Percentiles rank a stretch among this genome's conserved stretches.
These are phyloP conservation scores for Arthrobotrys conoides DNA, from an alignment of 2,329 filamentous ascomycete genomes.

Conservation along the genomic window DNA sequence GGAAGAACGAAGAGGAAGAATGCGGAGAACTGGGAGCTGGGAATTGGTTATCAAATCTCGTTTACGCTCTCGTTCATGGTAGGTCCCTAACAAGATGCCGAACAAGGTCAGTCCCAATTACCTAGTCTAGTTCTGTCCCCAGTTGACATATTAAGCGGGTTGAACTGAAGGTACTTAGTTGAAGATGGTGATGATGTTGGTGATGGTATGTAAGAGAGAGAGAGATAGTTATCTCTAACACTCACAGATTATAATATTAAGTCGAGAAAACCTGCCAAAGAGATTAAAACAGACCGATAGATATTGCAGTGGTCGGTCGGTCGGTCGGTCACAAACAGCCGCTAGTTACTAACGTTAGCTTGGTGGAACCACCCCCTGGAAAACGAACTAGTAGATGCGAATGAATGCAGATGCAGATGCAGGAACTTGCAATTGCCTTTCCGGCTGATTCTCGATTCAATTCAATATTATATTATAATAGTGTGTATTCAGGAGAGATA, in stretches of 20 bases:
- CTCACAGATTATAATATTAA: too few relatives aligned
- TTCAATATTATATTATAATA: too few relatives aligned
- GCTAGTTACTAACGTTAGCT: too few relatives aligned
- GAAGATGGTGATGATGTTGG: neutral
- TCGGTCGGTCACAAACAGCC: constrained; percentile 17
- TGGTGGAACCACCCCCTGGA: constrained; percentile 35
- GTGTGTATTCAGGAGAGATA: constrained; percentile 20
- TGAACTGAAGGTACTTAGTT: neutral
- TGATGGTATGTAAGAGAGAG: neutral
- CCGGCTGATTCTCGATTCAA: constrained; percentile 27
- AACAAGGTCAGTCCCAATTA: neutral
- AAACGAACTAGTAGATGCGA: neutral
- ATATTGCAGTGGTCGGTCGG: constrained; percentile 10
- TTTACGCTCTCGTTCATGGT: constrained; percentile 33
- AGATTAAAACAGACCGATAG: constrained; percentile 25
- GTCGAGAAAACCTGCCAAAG: neutral
- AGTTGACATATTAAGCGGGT: neutral
- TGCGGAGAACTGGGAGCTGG: neutral
- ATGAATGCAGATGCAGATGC: constrained; percentile 15
- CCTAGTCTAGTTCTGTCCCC: neutral
- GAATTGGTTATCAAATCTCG: constrained; percentile 59
- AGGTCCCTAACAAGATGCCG: constrained; percentile 9
- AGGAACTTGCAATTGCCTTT: constrained; percentile 26
- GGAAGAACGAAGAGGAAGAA: constrained; percentile 12
- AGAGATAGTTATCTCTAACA: constrained; percentile 48